A percentile compares a stretch with the other conserved stretches of the same genome.
phyloP scores from a whole-genome alignment of 768 basidiomycete genomes.

The Mycena capillaripes region DNA sequence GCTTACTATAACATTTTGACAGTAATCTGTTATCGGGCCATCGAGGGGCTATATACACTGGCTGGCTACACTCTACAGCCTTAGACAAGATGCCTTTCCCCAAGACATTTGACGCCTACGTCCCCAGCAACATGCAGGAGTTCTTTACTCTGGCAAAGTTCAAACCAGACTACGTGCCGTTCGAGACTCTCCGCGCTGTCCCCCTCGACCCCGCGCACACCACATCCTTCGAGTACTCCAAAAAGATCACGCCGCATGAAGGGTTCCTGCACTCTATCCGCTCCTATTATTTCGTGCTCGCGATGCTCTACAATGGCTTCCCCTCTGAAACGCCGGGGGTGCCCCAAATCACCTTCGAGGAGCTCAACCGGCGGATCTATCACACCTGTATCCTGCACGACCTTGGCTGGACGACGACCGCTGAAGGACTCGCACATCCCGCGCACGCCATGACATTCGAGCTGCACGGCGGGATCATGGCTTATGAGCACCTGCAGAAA shows the following conservation, averaged over 20 bases:
- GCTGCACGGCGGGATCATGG: conserved; percentile 27
- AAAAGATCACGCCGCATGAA: conserved; percentile 26
- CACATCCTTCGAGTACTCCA: conserved; percentile 32
- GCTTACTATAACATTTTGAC: background rate
- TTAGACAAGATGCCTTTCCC: conserved; percentile 19
- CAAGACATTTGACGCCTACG: conserved; percentile 27
- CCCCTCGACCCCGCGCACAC: conserved; percentile 21
- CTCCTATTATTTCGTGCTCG: conserved; percentile 36
- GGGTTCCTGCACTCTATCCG: conserved; percentile 32
- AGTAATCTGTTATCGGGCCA: no score
- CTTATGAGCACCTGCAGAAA: conserved; percentile 20
- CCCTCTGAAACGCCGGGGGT: conserved; percentile 35
- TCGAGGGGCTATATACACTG: background rate
- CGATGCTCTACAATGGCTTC: conserved; percentile 33
- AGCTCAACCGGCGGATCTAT: conserved; percentile 28
- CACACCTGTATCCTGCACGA: conserved; percentile 25
- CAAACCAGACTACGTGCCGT: conserved; percentile 25
- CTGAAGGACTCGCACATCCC: conserved; percentile 13
- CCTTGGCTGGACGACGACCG: conserved; percentile 15
- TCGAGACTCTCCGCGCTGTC: conserved; percentile 23
- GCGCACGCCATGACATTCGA: conserved; percentile 29
- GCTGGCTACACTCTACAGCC: background rate
- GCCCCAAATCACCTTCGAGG: conserved; percentile 32
- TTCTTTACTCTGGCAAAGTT: conserved; percentile 29
- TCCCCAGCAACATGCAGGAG: conserved; percentile 29